phyloP scores from a whole-genome alignment of 768 basidiomycete species.

The Dacryopinax spathularia region DNA sequence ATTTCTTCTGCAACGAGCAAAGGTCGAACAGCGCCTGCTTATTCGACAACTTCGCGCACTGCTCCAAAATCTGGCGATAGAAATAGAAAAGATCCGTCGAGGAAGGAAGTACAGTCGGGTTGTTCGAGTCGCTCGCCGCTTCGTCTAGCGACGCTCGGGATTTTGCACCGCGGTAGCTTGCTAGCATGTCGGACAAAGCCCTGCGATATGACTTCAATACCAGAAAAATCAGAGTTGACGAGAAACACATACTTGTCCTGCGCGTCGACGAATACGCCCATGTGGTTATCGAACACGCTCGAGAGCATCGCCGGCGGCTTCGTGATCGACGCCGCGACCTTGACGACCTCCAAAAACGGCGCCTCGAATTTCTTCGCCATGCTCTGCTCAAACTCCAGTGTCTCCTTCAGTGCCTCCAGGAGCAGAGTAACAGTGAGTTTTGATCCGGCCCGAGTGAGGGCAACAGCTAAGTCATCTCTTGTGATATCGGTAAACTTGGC shows the following conservation, averaged over 20 bases:
- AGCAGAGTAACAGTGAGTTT: slow-evolving; percentile 61
- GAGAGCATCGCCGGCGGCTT: slow-evolving; percentile 46
- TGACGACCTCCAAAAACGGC: slow-evolving; percentile 23
- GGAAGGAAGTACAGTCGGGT: slow-evolving; percentile 63
- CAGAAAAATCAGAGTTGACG: neutral
- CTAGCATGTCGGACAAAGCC: slow-evolving; percentile 80
- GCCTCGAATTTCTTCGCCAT: slow-evolving; percentile 73
- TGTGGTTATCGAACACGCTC: slow-evolving; percentile 82
- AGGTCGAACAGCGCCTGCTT: slow-evolving; percentile 74
- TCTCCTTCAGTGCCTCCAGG: slow-evolving; percentile 73
- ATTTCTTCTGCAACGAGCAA: slow-evolving; percentile 73
- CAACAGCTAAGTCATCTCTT: slow-evolving; percentile 66
- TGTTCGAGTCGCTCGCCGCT: slow-evolving; percentile 25
- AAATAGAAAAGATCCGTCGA: slow-evolving; percentile 97
- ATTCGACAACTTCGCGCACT: slow-evolving; percentile 80
- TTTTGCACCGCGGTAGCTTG: slow-evolving; percentile 52
- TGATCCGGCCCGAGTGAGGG: slow-evolving; percentile 65
- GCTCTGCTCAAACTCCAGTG: slow-evolving; percentile 72
- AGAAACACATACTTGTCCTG: slow-evolving; percentile 67
- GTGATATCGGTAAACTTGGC: slow-evolving; percentile 86
- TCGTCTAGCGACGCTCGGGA: slow-evolving; percentile 56
- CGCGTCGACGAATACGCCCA: slow-evolving; percentile 86
- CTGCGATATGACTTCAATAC: slow-evolving; percentile 29
- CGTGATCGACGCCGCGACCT: neutral
- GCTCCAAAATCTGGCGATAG: slow-evolving; percentile 87